phyloP scores from a whole-genome alignment of 1,139 yeast species.

The Blastobotrys elegans region DNA sequence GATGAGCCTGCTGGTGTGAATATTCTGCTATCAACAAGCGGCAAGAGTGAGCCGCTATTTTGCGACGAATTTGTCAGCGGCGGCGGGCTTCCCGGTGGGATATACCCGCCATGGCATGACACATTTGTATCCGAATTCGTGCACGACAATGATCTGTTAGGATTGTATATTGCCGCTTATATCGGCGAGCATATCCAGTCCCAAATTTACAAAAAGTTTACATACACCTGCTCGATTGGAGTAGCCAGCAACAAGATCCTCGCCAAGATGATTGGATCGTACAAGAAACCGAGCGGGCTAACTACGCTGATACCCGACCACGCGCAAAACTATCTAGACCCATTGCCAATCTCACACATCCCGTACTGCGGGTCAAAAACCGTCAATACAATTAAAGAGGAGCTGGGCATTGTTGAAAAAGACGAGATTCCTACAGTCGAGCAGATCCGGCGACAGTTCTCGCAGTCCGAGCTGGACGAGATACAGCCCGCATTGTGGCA shows the following conservation, averaged over 20 bases:
- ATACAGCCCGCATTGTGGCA: constrained; percentile 27
- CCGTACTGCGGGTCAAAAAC: constrained; percentile 32
- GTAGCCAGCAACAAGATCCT: constrained; percentile 30
- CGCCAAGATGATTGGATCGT: constrained; percentile 34
- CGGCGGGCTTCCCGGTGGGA: constrained; percentile 24
- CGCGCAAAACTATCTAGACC: constrained; percentile 24
- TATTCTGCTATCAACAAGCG: constrained; percentile 14
- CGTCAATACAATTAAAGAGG: constrained; percentile 7
- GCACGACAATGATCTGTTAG: constrained; percentile 1
- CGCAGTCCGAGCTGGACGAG: constrained; percentile 5
- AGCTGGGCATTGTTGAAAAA: constrained; percentile 1
- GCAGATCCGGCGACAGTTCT: constrained; percentile 12
- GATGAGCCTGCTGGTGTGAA: constrained; percentile 17
- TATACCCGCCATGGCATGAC: constrained; percentile 22
- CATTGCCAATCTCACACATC: constrained; percentile 21
- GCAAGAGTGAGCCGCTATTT: constrained; percentile 9
- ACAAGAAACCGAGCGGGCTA: constrained; percentile 34
- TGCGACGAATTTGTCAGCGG: constrained; percentile 31
- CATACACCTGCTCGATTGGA: constrained; percentile 35
- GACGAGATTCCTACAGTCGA: constrained; percentile 14
- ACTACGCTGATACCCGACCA: constrained; percentile 28
- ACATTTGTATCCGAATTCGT: constrained; percentile 13
- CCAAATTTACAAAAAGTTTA: constrained; percentile 26
- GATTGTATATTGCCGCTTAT: constrained; percentile 18
- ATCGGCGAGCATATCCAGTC: constrained; percentile 22